A percentile compares a stretch with the other conserved stretches of the same genome.
phyloP scores from a whole-genome alignment of 2,329 filamentous ascomycete species.

The Nemania sp. region DNA sequence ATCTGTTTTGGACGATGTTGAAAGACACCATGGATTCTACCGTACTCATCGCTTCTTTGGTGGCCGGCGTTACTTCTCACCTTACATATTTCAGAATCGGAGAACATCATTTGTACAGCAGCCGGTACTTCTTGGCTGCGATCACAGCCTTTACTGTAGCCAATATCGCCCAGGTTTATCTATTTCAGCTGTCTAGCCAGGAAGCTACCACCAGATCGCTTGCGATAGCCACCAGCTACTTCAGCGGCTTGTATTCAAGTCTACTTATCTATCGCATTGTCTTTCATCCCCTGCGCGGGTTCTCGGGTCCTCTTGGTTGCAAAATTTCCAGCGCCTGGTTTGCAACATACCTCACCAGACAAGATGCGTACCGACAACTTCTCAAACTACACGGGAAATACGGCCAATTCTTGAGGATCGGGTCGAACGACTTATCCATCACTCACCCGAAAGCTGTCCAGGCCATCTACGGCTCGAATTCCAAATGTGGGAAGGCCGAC shows the following conservation, averaged over 20 bases:
- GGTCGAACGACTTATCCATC: slow-evolving; percentile 25
- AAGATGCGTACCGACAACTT: slow-evolving; percentile 15
- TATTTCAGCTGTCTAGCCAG: not conserved
- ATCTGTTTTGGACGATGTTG: too few species aligned
- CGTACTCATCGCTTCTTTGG: not conserved
- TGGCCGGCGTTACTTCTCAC: slow-evolving; percentile 16
- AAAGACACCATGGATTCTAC: slow-evolving; percentile 2
- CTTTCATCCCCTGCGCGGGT: slow-evolving; percentile 19
- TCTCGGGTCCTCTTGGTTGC: slow-evolving; percentile 20
- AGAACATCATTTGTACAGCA: slow-evolving; percentile 23
- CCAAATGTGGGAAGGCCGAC: slow-evolving; percentile 19
- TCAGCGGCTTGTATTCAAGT: slow-evolving; percentile 18
- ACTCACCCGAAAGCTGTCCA: slow-evolving; percentile 23
- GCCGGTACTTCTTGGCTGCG: not conserved
- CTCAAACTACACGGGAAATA: slow-evolving; percentile 17
- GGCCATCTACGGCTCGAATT: slow-evolving; percentile 15
- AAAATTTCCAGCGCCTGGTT: slow-evolving; percentile 22
- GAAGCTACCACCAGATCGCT: not conserved
- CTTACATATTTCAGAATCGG: slow-evolving; percentile 16
- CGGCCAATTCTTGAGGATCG: slow-evolving; percentile 20
- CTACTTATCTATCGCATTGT: slow-evolving; percentile 19
- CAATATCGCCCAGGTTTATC: not conserved
- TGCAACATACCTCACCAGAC: slow-evolving; percentile 6
- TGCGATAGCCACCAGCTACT: not conserved
- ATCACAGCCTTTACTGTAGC: not conserved